Evolutionary conservation across 208 protist genomes (phyloP).

Genomic region (Leishmania arabica): DNA sequence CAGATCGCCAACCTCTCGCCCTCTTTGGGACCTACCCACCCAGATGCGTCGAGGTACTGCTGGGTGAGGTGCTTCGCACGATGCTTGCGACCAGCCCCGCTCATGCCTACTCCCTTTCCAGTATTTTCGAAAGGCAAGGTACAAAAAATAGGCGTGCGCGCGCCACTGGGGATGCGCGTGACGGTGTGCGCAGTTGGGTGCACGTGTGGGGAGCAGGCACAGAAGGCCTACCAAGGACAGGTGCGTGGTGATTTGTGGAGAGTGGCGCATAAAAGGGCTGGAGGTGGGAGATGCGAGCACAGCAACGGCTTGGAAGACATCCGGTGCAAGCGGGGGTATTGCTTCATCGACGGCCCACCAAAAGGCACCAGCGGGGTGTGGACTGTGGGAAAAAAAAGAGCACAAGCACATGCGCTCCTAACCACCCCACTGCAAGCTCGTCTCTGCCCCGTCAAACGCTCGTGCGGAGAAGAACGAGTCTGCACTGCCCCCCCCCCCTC

Average conservation of each 20-base stretch:
- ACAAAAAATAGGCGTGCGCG: not conserved
- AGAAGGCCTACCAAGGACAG: not conserved
- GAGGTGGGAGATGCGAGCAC: not conserved
- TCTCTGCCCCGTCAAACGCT: not conserved
- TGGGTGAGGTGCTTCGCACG: constrained; percentile 84
- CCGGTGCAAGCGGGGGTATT: not conserved
- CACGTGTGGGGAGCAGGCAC: not conserved
- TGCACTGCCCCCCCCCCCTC: not conserved
- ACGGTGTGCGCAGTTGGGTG: not conserved
- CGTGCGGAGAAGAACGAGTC: not conserved
- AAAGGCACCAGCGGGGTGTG: not conserved
- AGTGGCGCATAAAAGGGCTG: not conserved
- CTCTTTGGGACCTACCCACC: constrained; percentile 53
- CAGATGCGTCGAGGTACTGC: constrained; percentile 65
- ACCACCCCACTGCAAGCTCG: not conserved
- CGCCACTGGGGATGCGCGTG: not conserved
- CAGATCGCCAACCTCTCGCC: constrained; percentile 70
- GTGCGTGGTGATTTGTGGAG: not conserved
- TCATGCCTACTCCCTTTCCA: constrained; percentile 43
- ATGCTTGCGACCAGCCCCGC: constrained; percentile 78
- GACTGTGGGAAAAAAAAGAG: not conserved
- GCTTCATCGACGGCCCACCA: not conserved
- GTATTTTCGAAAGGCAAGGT: not conserved
- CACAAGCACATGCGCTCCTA: not conserved
- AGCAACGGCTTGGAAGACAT: not conserved